Conservation (phyloP, 768 basidiomycete species). For the Pleurotus tuber-regium region DNA sequence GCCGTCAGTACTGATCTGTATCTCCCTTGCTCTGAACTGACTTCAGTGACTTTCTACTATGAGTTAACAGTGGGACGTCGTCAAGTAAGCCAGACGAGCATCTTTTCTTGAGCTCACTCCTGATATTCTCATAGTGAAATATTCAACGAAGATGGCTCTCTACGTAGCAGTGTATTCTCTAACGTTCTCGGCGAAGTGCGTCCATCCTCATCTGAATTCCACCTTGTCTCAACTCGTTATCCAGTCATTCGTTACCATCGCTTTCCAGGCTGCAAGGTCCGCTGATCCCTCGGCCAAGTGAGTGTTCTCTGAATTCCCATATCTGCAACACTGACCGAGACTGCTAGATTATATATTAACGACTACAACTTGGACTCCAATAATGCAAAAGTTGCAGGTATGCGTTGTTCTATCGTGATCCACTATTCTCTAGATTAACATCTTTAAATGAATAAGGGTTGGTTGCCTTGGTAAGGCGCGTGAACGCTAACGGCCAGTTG, state of each 20-base stretch:
- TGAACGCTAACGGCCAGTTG: conserved; percentile 35
- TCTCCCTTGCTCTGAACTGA: background rate
- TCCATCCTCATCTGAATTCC: background rate
- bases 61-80: conserved; percentile 45
- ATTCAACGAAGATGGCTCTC: conserved; percentile 48
- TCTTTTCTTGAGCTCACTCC: background rate
- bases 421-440: too few species aligned
- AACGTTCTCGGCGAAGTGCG: conserved; percentile 42
- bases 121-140: conserved; percentile 35
- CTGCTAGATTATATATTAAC: conserved; percentile 37
- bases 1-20: conserved; percentile 12
- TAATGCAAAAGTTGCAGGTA: conserved; percentile 40
- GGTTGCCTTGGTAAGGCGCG: conserved; percentile 37
- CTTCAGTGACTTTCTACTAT: background rate
- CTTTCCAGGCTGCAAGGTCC: conserved; percentile 47
- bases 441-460: conserved; percentile 24
- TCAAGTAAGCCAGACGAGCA: conserved; percentile 29
- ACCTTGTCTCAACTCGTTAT: conserved; percentile 12
- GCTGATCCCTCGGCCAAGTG: conserved; percentile 49
- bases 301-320: background rate
- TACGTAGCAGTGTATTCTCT: conserved; percentile 44
- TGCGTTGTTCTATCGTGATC: background rate
- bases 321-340: background rate
- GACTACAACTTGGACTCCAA: conserved; percentile 48
- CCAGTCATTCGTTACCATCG: conserved; percentile 45